Evolutionary conservation across 371 early-diverging fungal species (phyloP), one percentile per base, ranked within the genome.

Genomic region (Rhizopus arrhizus): DNA sequence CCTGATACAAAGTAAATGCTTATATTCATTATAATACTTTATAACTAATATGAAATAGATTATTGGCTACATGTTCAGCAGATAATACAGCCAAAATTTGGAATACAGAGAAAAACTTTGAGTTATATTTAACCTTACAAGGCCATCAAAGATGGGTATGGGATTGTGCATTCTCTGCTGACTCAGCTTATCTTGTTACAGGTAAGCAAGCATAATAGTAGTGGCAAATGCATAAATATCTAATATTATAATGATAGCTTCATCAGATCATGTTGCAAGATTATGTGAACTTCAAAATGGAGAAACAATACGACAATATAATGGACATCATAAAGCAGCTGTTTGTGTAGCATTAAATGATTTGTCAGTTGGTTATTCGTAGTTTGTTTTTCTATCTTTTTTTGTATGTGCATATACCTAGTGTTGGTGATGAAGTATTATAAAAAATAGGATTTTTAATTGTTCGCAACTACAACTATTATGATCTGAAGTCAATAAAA

Each of bases 141-240:
- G 95, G 95, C 0, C 95, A 94, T 76, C 87, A 88, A 62, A 81
- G 91, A 56, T 95, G 96, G 96, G 94, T 93, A 5, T 95, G 96
- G 96, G 96, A 95, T 72, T 92, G 92, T 69, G 90, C 92, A 0
- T 95, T 95, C 66, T 92, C 93, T 6, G 94, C 94, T 1, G 96
- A 95, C 66, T 93, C 94, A 9, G 94, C 93, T 0, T 94, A 93
- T 72, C 69, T 95, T 33, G 92, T 95, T 3, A 91, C 93, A 43
- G 90, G 89, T 87, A 76, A 64, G 49, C 3, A 54, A 10, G 10
- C 22, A 13, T 52, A 41, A 31, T 36, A 9, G 5, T 40, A 15
- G 38, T 16, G 33, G 6, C 2, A 33, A 3, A 45, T 42, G 22
- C 3, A n/a, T 33, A 3, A 1, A 16, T 53, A 8, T 41, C 22